These are phyloP conservation scores for Colletotrichum noveboracense DNA, from an alignment of 2,329 filamentous ascomycete species.

Conservation along the genomic window DNA sequence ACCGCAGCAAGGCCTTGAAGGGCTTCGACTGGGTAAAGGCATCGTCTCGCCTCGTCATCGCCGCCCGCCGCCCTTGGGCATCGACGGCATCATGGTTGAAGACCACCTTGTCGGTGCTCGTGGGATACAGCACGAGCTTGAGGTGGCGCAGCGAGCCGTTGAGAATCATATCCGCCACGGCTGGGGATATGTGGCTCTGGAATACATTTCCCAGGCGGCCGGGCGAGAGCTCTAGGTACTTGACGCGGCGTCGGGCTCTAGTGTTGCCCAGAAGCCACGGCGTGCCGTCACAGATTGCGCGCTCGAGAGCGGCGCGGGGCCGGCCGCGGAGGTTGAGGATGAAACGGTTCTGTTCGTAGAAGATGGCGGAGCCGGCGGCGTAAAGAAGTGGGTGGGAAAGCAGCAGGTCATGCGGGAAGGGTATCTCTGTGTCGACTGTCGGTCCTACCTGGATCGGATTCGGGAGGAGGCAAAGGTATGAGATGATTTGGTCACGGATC, in stretches of 20 bases:
- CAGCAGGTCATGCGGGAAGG: slow-evolving; percentile 24
- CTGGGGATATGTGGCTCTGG: slow-evolving; percentile 22
- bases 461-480: slow-evolving; percentile 26
- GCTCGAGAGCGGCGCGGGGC: slow-evolving; percentile 10
- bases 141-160: slow-evolving; percentile 25
- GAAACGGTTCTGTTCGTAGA: slow-evolving; percentile 33
- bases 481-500: slow-evolving; percentile 31
- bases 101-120: neutral
- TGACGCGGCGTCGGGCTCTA: slow-evolving; percentile 23
- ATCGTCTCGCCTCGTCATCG: slow-evolving; percentile 13
- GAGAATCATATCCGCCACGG: slow-evolving; percentile 30
- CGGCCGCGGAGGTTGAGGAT: slow-evolving; percentile 23
- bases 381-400: slow-evolving; percentile 28
- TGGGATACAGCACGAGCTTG: slow-evolving; percentile 25
- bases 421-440: neutral
- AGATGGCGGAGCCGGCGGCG: slow-evolving; percentile 27
- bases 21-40: slow-evolving; percentile 16
- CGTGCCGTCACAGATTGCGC: neutral
- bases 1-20: slow-evolving; percentile 37
- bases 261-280: slow-evolving; percentile 18
- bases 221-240: slow-evolving; percentile 22
- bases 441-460: slow-evolving; percentile 25
- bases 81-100: slow-evolving; percentile 12
- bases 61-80: neutral
- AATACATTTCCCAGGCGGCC: slow-evolving; percentile 26